Evolutionary conservation across 805 yeast species (phyloP), one percentile per base, ranked within the genome.

Genomic region (Monosporozyma yasuniensis): DNA sequence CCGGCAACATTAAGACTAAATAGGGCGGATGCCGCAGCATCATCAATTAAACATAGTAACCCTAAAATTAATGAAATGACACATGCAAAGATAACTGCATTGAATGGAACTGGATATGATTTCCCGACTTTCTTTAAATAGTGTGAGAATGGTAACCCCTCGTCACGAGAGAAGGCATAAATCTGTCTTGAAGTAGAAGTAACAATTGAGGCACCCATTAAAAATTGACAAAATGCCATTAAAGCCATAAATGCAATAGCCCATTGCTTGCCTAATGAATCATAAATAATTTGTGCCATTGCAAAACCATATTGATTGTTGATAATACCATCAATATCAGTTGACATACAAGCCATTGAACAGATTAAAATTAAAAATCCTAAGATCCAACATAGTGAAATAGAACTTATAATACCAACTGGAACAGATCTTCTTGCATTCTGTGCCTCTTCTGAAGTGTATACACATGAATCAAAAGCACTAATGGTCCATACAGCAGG

Each of bases 401-500:
- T 79, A 4, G 86, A 76, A 25, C 80, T 74, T 22, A 78, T 66
- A 44, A 83, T 82, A 42, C 87, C 88, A 44, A 77, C 66, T 4
- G 89, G 87, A 14, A 81, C 81, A 11, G 84, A 78, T 47, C 70
- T 60, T 49, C 57, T 58, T 21, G 88, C 83, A 59, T 81, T 77
- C 48, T 71, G 70, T 23, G 84, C 84, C 63, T 83, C 88, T 63
- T 83, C 90, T 21, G 83, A 72, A 78, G 81, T 78, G 67, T 83
- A 88, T 47, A 83, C 80, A 57, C 83, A 79, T 7, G 85, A 77
- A 62, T 83, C 89, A 62, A 81, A 83, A 0, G 84, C 80, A 23
- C 85, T 84, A 61, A 83, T 82, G 18, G 87, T 81, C 89, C 90
- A 84, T 51, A 82, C 76, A 1, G 82, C 80, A 0, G 87, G 81